Evolutionary conservation across 495 filamentous ascomycete species (phyloP), one percentile per base, ranked within the genome.

Genomic region (Aspergillus hancockii): DNA sequence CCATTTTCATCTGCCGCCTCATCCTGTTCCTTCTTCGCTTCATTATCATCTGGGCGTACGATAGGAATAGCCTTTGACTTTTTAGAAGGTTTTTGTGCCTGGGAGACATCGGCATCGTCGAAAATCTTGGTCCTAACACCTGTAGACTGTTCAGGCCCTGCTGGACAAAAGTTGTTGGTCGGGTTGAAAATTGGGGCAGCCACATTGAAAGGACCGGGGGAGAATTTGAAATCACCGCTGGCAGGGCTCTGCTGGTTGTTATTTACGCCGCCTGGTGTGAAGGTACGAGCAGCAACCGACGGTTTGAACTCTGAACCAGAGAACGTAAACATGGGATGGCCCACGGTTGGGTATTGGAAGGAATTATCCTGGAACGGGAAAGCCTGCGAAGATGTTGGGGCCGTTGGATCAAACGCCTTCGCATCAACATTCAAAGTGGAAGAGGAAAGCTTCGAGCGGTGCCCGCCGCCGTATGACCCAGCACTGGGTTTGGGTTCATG

Each of bases 361-460:
- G 73, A 75, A 59, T 75, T 83, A 50, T 75, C 74, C 38, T 77
- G 76, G 57, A 88, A 89, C 9, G 79, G 65, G 34, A 80, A 76
- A 41, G 80, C 76, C n/a, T 79, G 77, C 2, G 90, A 83, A 38
- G 77, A 79, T 68, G 89, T 90, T 2, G 82, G 70, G 54, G 72
- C 85, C 18, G 73, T 76, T 5, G 90, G 90, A 57, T 94, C 90
- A 71, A 97, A 97, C 64, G 93, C 91, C 51, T 89, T 88, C 0
- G 94, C 93, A 55, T 85, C 86, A 40, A 92, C 90, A 61, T 98
- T 97, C 49, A 97, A 77, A 57, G 85, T 90, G 0, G 91, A 92
- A 19, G 83, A 76, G 3, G 89, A 92, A 28, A 85, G 73, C 67
- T 86, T 88, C 57, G 86, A 84, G 38, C 73, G 78, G 66, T 89